A percentile compares a stretch with the other conserved stretches of the same genome.
These are phyloP conservation scores for Voacanga thouarsii DNA, from an alignment of 257 asterid genomes.

Conservation along the genomic window DNA sequence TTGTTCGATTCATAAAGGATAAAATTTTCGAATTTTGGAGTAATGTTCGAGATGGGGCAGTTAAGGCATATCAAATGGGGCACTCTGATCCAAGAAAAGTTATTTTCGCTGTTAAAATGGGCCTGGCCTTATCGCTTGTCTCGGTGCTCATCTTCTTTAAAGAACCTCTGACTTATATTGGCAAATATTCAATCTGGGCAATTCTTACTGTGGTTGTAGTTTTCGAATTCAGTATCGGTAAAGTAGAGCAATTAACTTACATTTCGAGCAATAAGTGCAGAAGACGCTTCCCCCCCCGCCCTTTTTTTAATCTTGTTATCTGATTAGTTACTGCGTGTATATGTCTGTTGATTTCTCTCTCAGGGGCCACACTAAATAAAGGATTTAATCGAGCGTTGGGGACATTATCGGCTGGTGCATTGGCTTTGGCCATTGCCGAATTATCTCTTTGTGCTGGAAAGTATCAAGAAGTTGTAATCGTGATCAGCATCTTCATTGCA, in stretches of 20 bases:
- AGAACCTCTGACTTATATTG: conserved; percentile 38
- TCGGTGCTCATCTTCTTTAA: conserved; percentile 48
- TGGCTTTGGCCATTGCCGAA: conserved; percentile 43
- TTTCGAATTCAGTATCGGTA: conserved; percentile 90
- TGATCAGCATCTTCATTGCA: conserved; percentile 72
- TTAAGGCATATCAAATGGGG: conserved; percentile 39
- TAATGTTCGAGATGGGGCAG: conserved; percentile 5
- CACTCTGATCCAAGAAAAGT: conserved; percentile 46
- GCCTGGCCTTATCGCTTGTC: conserved; percentile 38
- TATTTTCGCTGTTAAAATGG: conserved; percentile 47
- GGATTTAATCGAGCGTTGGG: conserved; percentile 51
- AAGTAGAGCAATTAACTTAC: not conserved
- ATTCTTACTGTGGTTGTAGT: conserved; percentile 77
- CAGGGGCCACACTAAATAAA: conserved; percentile 51
- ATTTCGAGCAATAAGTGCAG: not conserved
- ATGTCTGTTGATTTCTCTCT: not conserved
- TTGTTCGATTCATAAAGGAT: conserved; percentile 22
- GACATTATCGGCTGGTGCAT: conserved; percentile 48
- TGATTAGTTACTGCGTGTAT: not conserved
- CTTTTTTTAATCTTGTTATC: not conserved
- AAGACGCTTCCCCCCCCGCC: not conserved
- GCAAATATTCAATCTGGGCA: conserved; percentile 44
- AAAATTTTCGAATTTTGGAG: conserved; percentile 11
- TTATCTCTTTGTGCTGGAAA: conserved; percentile 44
- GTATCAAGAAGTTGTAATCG: conserved; percentile 55